Conservation (phyloP, 108 stramenopile genomes). For the Cyclotella cryptica region DNA sequence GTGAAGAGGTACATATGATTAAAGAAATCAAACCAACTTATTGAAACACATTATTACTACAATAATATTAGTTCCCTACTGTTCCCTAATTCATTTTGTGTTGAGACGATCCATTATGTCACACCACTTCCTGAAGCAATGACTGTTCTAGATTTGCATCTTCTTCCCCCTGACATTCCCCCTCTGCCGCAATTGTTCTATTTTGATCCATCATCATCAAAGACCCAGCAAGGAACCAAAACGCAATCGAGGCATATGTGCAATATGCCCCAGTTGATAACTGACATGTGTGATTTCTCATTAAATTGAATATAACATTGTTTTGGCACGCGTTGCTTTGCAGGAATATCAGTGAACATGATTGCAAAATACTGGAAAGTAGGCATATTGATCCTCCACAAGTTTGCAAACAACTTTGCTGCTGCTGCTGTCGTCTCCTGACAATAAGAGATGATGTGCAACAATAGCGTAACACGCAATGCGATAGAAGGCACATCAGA, state of each 20-base stretch:
- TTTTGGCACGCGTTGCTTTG: conserved; percentile 18
- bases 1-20: conserved; percentile 44
- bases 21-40: background rate
- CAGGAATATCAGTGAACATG: conserved; percentile 14
- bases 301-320: conserved; percentile 18
- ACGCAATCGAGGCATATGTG: conserved; percentile 9
- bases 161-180: conserved; percentile 3
- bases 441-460: background rate
- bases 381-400: conserved; percentile 5
- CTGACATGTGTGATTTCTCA: conserved; percentile 4
- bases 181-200: background rate
- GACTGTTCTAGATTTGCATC: conserved; percentile 11
- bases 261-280: conserved; percentile 15
- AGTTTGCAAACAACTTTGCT: background rate
- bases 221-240: conserved; percentile 18
- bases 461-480: background rate
- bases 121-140: conserved; percentile 8
- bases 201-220: background rate
- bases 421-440: background rate
- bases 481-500: background rate
- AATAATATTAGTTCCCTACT: background rate
- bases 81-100: background rate
- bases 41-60: background rate
- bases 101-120: background rate
- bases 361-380: background rate